These are phyloP conservation scores for Rhinocladiella similis DNA, from an alignment of 2,329 filamentous ascomycete species.

Conservation along the genomic window DNA sequence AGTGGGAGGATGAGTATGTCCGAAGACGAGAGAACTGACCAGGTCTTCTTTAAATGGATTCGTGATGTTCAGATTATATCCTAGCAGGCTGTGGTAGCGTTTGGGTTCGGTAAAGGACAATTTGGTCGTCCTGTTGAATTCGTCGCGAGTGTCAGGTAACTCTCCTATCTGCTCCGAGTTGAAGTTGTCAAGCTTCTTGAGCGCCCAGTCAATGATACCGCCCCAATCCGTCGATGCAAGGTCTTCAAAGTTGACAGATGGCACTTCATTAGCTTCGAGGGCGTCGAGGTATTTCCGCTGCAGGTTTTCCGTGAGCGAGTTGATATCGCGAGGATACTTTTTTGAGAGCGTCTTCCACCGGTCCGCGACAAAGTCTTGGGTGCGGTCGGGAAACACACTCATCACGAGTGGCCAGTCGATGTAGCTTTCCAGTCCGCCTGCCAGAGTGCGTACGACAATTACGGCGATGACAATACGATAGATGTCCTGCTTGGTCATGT, in stretches of 20 bases:
- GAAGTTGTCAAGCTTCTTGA: slow-evolving; percentile 41
- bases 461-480: slow-evolving; percentile 44
- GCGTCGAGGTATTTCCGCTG: slow-evolving; percentile 48
- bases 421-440: slow-evolving; percentile 44
- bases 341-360: slow-evolving; percentile 40
- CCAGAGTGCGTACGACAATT: slow-evolving; percentile 45
- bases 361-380: slow-evolving; percentile 39
- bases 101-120: slow-evolving; percentile 37
- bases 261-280: slow-evolving; percentile 44
- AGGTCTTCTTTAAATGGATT: slow-evolving; percentile 37
- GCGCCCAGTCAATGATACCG: slow-evolving; percentile 48
- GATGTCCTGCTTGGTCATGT: slow-evolving; percentile 15
- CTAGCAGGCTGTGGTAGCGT: slow-evolving; percentile 39
- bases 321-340: slow-evolving; percentile 41
- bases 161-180: slow-evolving; percentile 38
- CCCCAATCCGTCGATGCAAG: slow-evolving; percentile 49
- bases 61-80: slow-evolving; percentile 34
- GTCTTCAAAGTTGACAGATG: slow-evolving; percentile 45
- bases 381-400: slow-evolving; percentile 42
- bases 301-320: slow-evolving; percentile 48
- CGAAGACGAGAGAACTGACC: slow-evolving; percentile 38
- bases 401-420: slow-evolving; percentile 49
- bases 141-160: slow-evolving; percentile 44
- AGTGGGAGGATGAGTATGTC: slow-evolving; percentile 25
- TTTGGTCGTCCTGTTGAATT: slow-evolving; percentile 45